Base-by-base conservation (phyloP, 2,329 filamentous ascomycete species). In the Microsporum audouinii region DNA sequence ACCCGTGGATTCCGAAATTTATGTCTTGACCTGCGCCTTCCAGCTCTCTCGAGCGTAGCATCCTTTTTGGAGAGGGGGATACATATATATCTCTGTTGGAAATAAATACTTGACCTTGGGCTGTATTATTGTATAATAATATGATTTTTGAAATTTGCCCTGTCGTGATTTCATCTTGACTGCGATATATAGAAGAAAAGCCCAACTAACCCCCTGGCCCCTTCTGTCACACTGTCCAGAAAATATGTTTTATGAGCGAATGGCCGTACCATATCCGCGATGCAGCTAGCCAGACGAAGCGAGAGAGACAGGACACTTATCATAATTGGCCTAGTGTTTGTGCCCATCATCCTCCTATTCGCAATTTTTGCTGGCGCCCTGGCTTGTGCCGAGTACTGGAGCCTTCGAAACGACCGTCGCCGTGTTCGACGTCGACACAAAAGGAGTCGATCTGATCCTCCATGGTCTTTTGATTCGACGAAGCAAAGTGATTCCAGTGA, bases 301-400 rank as follows among this genome's bases (percentile, higher is more conserved):
- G 63, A 64, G 56, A 51, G 60, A 57, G 61, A 64, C 45, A 60
- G 64, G 60, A 66, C 62, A 17, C 55, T 66, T 65, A 73, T 77
- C 64, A 67, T 79, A 65, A 70, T 77, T 62, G 73, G 73, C 61
- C 70, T 80, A 64, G 71, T 79, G 61, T 68, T 79, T 55, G 74
- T 80, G 60, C 78, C 78, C 45, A 78, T 80, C 62, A 67, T 75
- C 61, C 71, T 79, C 41, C 71, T 79, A 53, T 71, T 76, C 43
- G 68, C 68, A 60, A 66, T 72, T 41, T 67, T 78, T 41, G 69
- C 72, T 59, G 60, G 75, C n/a, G 69, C 73, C 43, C 64, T 79
- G 57, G 68, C 66, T 8, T 76, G 72, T 62, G 72, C 73, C 5
- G 71, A 73, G 43, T 72, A 70, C 65, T 76, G 72, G 60, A 65